These are phyloP conservation scores for Kodamaea nitidulidarum DNA, from an alignment of 805 yeast species.

Conservation along the genomic window DNA sequence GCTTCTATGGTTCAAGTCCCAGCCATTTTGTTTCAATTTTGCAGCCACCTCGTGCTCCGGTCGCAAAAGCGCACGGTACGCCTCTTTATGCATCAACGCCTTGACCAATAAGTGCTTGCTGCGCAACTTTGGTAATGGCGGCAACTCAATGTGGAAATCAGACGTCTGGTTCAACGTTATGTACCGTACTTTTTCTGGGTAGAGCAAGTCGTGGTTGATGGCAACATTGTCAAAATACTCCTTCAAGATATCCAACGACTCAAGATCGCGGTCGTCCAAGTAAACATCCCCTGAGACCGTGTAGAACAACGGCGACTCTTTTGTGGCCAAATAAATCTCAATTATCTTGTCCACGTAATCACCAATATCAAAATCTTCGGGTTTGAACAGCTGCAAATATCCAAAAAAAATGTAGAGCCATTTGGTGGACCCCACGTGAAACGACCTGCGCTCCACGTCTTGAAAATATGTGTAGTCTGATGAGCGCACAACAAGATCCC, in stretches of 20 bases:
- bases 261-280: slow-evolving; percentile 11
- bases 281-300: slow-evolving; percentile 6
- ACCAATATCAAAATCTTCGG: slow-evolving; percentile 19
- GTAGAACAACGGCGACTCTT: slow-evolving; percentile 11
- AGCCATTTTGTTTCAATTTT: slow-evolving; percentile 16
- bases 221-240: slow-evolving; percentile 23
- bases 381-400: slow-evolving; percentile 20
- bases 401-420: slow-evolving; percentile 28
- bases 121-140: slow-evolving; percentile 31
- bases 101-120: slow-evolving; percentile 28
- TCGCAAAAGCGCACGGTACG: slow-evolving; percentile 26
- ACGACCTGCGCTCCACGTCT: slow-evolving; percentile 1
- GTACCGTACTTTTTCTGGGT: slow-evolving; percentile 13
- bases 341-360: slow-evolving; percentile 28
- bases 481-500: slow-evolving; percentile 16
- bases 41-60: slow-evolving; percentile 26
- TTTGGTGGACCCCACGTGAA: slow-evolving; percentile 10
- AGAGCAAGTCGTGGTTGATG: slow-evolving; percentile 23
- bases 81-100: slow-evolving; percentile 37
- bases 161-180: slow-evolving; percentile 23
- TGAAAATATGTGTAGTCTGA: slow-evolving; percentile 4
- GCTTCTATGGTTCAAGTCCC: slow-evolving; percentile 18
- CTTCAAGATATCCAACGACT: slow-evolving; percentile 17
- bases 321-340: slow-evolving; percentile 25
- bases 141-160: slow-evolving; percentile 25